Evolutionary conservation across 768 basidiomycete genomes (phyloP), one percentile per base, ranked within the genome.

Genomic region (Tricholoma matsutake): DNA sequence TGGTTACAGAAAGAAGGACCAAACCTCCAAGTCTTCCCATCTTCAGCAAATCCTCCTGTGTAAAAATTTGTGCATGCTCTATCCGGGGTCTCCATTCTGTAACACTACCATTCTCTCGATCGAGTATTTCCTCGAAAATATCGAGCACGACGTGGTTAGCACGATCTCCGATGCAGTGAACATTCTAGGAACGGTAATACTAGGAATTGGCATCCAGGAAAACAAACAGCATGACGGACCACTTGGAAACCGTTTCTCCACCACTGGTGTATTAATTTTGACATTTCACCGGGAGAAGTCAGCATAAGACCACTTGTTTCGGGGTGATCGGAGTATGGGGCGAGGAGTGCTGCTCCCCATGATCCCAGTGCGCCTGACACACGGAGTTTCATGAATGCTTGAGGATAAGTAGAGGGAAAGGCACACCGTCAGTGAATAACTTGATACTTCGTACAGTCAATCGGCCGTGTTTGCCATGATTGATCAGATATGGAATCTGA

Each of bases 31-130:
- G 80, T 54, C 73, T 78, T 32, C 87, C 89, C 20, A 87, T 79
- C 8, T 93, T 80, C 58, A 81, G 70, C 14, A 98, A 67, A 71
- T 98, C 96, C 1, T 81, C 76, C 6, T 69, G 72, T 3, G 84
- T 82, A 76, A 98, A 79, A 52, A 97, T 94, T 71, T 98, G 96
- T 0, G 94, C 90, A 73, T 98, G 96, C 70, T 98, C 96, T 8
- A 97, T 86, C 43, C 96, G 81, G 1, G 93, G 89, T 10, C 95
- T 80, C 71, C 85, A 82, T 56, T 76, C 72, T 2, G 75, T 68
- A 5, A 80, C 76, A 57, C 83, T 75, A 4, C 74, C 72, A 0
- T 67, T 64, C 43, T 74, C 64, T 34, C 70, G 67, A 52, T 71
- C 68, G 9, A 92, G 28, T 65, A 2, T 90, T 77, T 6, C 79